These are phyloP conservation scores for Ophiocordyceps unilateralis DNA, from an alignment of 2,329 filamentous ascomycete genomes.

Conservation along the genomic window DNA sequence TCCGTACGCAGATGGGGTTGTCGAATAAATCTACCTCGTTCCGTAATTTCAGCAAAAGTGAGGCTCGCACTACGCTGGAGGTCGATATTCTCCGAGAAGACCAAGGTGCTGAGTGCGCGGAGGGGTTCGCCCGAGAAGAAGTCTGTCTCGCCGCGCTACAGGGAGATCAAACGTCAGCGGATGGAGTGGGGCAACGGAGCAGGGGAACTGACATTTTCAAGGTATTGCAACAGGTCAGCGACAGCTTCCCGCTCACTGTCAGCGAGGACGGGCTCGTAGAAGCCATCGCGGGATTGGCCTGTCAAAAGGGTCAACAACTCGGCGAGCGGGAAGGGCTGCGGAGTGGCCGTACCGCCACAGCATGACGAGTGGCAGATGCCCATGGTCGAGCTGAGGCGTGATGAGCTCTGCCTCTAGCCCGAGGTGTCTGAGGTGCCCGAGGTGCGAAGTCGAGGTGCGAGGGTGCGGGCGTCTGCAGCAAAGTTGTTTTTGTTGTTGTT, in stretches of 20 bases:
- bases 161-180: neutral
- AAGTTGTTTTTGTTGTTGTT: conserved; percentile 1
- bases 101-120: conserved; percentile 81
- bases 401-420: conserved; percentile 1
- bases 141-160: conserved; percentile 82
- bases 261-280: conserved; percentile 75
- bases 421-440: neutral
- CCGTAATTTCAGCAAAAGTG: conserved; percentile 97
- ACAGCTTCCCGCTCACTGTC: conserved; percentile 96
- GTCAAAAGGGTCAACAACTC: conserved; percentile 11
- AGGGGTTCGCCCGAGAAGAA: conserved; percentile 96
- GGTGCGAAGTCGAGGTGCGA: too few species aligned
- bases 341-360: conserved; percentile 27
- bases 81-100: conserved; percentile 98
- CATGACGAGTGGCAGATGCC: conserved; percentile 42
- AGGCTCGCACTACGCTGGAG: conserved; percentile 92
- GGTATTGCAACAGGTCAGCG: conserved; percentile 82
- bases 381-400: conserved; percentile 25
- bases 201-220: conserved; percentile 70
- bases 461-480: neutral
- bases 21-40: conserved; percentile 55
- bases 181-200: conserved; percentile 11
- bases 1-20: neutral
- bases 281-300: conserved; percentile 64
- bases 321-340: neutral